phyloP scores from a whole-genome alignment of 2,329 filamentous ascomycete genomes.

The Colletotrichum horii region DNA sequence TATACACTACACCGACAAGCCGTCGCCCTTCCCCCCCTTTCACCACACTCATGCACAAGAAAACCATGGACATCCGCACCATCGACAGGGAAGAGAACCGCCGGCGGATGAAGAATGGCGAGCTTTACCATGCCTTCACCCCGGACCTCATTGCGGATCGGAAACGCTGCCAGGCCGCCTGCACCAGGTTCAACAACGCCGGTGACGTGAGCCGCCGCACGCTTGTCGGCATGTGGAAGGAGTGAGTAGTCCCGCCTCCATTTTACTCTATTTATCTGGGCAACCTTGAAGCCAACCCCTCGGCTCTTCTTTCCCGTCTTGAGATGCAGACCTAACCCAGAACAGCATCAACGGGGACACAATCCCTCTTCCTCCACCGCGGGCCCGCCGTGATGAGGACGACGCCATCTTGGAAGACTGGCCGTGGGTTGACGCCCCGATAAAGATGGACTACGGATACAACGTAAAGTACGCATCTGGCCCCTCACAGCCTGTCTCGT shows the following conservation, averaged over 20 bases:
- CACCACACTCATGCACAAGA: conserved; percentile 1
- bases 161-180: conserved; percentile 66
- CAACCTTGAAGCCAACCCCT: not conserved
- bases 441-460: conserved; percentile 79
- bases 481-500: not conserved
- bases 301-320: not conserved
- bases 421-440: conserved; percentile 73
- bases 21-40: not conserved
- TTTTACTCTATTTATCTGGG: not conserved
- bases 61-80: conserved; percentile 18
- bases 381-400: conserved; percentile 65
- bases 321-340: not conserved
- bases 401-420: conserved; percentile 66
- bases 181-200: conserved; percentile 67
- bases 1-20: not conserved
- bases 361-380: conserved; percentile 65
- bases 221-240: conserved; percentile 71
- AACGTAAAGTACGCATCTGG: conserved; percentile 62
- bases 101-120: conserved; percentile 65
- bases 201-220: conserved; percentile 65
- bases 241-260: conserved; percentile 55
- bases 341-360: conserved; percentile 67
- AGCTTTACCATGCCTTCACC: conserved; percentile 77
- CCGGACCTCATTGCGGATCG: conserved; percentile 70
- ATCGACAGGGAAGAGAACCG: conserved; percentile 53